These are phyloP conservation scores for Lentinula sp. DNA, from an alignment of 768 basidiomycete genomes.

Conservation along the genomic window DNA sequence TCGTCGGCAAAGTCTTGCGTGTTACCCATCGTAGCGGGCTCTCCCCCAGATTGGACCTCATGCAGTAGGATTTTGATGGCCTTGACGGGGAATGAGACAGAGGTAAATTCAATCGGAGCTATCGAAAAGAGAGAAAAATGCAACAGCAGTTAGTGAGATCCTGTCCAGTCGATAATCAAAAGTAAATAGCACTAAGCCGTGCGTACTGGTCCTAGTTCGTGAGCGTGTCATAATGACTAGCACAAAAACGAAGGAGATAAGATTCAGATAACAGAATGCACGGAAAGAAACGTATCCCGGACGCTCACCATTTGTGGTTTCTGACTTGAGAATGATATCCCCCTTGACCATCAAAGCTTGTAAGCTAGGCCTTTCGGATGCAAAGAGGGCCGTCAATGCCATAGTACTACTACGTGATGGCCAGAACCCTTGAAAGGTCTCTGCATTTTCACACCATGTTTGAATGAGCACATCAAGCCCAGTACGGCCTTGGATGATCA, in stretches of 20 bases:
- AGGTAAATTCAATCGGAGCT: conserved; percentile 87
- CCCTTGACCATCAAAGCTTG: conserved; percentile 78
- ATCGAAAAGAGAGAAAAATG: conserved; percentile 8
- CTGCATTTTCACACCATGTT: conserved; percentile 92
- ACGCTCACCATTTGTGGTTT: conserved; percentile 73
- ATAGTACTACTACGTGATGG: conserved; percentile 80
- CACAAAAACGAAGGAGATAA: conserved; percentile 18
- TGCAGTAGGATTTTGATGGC: conserved; percentile 84
- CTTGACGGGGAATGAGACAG: conserved; percentile 85
- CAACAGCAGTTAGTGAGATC: conserved; percentile 44
- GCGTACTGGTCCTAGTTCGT: conserved; percentile 77
- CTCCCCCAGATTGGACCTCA: conserved; percentile 78
- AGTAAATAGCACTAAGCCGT: conserved; percentile 9
- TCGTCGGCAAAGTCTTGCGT: conserved; percentile 48
- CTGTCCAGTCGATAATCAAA: conserved; percentile 20
- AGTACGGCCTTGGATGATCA: conserved; percentile 49
- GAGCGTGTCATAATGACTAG: conserved; percentile 97
- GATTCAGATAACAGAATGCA: conserved; percentile 4
- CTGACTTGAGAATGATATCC: conserved; percentile 79
- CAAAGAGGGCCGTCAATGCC: conserved; percentile 72
- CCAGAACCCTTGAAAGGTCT: conserved; percentile 96
- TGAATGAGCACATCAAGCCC: conserved; percentile 86
- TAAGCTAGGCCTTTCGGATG: conserved; percentile 58
- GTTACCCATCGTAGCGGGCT: conserved; percentile 54
- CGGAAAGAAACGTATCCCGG: conserved; percentile 6